phyloP scores from a whole-genome alignment of 768 basidiomycete genomes.

The Cystofilobasidium ferigula region DNA sequence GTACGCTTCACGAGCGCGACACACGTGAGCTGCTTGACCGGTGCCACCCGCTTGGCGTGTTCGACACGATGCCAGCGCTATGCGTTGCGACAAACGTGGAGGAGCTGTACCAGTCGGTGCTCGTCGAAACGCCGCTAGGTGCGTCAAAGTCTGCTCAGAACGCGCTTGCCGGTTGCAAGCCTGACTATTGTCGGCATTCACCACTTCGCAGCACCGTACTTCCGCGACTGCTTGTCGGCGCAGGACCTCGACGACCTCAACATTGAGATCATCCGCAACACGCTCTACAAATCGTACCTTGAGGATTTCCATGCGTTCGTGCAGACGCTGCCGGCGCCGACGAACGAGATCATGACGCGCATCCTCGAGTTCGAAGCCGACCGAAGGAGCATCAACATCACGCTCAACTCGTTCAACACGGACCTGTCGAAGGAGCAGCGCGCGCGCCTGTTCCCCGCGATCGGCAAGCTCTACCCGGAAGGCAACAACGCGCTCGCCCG shows the following conservation, averaged over 20 bases:
- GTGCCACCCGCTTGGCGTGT: slow-evolving; percentile 92
- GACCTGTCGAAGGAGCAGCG: slow-evolving; percentile 90
- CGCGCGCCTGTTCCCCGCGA: slow-evolving; percentile 82
- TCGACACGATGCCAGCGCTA: slow-evolving; percentile 98
- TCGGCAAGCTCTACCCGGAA: slow-evolving; percentile 86
- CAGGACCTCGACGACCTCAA: slow-evolving; percentile 95
- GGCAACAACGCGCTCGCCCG: slow-evolving; percentile 88
- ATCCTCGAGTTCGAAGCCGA: slow-evolving; percentile 96
- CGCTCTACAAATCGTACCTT: slow-evolving; percentile 95
- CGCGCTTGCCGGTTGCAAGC: background rate
- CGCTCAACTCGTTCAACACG: slow-evolving; percentile 96
- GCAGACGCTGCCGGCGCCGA: slow-evolving; percentile 66
- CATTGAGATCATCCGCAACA: slow-evolving; percentile 99
- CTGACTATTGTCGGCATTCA: background rate
- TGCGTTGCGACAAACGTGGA: slow-evolving; percentile 98
- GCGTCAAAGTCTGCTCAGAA: slow-evolving; percentile 35
- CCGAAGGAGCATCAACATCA: slow-evolving; percentile 92
- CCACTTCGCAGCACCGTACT: slow-evolving; percentile 94
- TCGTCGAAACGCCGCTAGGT: slow-evolving; percentile 97
- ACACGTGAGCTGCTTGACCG: slow-evolving; percentile 92
- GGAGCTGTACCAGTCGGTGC: slow-evolving; percentile 88
- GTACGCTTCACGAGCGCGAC: slow-evolving; percentile 91
- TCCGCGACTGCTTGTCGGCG: slow-evolving; percentile 87
- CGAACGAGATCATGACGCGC: slow-evolving; percentile 78
- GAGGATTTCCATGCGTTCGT: slow-evolving; percentile 90